Base-by-base conservation (phyloP, 805 yeast species). In the Wickerhamiella brachini region DNA sequence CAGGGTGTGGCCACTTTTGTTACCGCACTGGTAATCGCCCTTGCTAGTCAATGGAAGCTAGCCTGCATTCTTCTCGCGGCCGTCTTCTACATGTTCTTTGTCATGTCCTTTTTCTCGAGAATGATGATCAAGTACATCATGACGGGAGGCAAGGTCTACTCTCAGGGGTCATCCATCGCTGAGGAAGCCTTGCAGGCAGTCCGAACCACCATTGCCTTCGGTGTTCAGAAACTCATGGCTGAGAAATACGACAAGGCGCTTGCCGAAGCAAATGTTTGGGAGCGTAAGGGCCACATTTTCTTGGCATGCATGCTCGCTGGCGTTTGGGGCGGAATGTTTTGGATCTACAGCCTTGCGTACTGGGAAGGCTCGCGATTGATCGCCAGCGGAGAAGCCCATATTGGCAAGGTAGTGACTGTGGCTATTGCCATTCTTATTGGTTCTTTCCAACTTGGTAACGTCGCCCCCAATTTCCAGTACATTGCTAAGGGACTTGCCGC, bases 291-390 rank as follows among this genome's bases (percentile, higher is more conserved):
- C 31, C 68, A 62, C 26, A 44, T 58, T 13, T 53, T 67, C 3
- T 52, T 66, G 44, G 62, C 68, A 12, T 23, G 60, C 44, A 65
- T 69, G 71, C 58, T 66, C 10, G 71, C 68, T 12, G 47, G 58
- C n/a, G 58, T 69, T 15, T 68, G 70, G 69, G 54, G 64, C 2
- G 58, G 62, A 7, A 57, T 68, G 45, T 70, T 66, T 56, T 57
- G 59, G 50, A 62, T 65, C 20, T 71, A 70, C 51, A 70, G 72
- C 6, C 57, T 71, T 17, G 65, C 73, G 0, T 70, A 66, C 54
- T 70, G 73, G 73, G 68, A 69, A 50, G 74, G 74, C 7, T 67
- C 73, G 2, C 62, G 74, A 17, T 54, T 69, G 31, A 57, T 68
- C 37, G 68, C 60, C 9, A 46, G 57, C 26, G 69, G 68, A 6